Conservation (phyloP, 2,329 filamentous ascomycete genomes). For the Madurella fahalii region DNA sequence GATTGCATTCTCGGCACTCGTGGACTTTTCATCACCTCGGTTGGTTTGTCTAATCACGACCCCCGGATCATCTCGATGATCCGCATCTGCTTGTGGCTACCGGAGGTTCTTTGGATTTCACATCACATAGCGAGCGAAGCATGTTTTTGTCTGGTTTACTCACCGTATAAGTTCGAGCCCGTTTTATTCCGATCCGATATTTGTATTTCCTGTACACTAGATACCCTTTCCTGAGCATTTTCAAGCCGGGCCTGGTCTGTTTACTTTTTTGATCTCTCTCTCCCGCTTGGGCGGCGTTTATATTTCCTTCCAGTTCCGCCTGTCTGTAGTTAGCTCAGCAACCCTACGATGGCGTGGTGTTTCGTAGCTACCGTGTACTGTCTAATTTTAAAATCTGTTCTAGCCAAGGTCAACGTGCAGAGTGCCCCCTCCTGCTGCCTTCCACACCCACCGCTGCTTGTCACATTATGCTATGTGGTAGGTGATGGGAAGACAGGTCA, state of each 20-base stretch:
- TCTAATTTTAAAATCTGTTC: too few species aligned
- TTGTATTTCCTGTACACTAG: slow-evolving; percentile 8
- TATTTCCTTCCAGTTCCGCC: neutral
- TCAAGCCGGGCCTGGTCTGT: neutral
- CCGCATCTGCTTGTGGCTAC: neutral
- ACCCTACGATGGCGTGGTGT: neutral
- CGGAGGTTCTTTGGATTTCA: neutral
- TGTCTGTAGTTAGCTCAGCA: neutral
- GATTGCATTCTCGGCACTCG: neutral
- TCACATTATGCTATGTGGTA: too few species aligned
- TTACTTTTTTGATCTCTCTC: neutral
- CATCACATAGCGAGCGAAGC: neutral
- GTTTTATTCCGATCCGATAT: neutral
- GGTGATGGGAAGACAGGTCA: too few species aligned
- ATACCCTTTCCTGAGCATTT: slow-evolving; percentile 8
- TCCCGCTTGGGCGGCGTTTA: neutral
- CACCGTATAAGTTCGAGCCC: neutral
- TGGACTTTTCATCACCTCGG: neutral
- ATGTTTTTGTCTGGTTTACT: neutral
- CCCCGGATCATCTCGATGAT: neutral
- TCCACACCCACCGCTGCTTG: too few species aligned
- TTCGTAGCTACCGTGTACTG: neutral
- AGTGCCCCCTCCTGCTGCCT: too few species aligned
- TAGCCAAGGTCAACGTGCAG: too few species aligned
- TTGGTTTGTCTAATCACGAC: neutral